Evolutionary conservation across 352 stramenopile genomes (phyloP).

Genomic region (Detonula confervacea): DNA sequence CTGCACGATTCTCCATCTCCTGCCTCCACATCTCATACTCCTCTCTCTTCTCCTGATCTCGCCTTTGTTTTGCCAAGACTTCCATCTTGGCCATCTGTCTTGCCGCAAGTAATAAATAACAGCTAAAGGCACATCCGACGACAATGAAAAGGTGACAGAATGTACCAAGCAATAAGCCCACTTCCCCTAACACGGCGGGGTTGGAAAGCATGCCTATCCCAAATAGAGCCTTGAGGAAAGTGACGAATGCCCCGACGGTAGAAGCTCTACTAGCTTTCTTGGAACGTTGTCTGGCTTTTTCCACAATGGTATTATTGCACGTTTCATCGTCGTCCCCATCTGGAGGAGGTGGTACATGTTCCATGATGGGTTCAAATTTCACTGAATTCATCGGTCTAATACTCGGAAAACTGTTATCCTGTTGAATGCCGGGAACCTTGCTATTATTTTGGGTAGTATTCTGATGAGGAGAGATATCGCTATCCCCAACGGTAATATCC

Average conservation of each 20-base stretch:
- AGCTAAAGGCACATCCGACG: conserved; percentile 54
- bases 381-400: background rate
- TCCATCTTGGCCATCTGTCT: conserved; percentile 52
- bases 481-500: conserved; percentile 4
- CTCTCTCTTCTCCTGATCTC: conserved; percentile 21
- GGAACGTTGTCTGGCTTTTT: conserved; percentile 35
- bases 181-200: conserved; percentile 51
- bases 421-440: background rate
- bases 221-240: conserved; percentile 64
- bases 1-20: conserved; percentile 14
- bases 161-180: conserved; percentile 54
- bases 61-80: conserved; percentile 19
- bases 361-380: background rate
- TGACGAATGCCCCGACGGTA: conserved; percentile 58
- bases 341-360: background rate
- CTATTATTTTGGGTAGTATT: background rate
- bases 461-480: background rate
- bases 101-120: conserved; percentile 58
- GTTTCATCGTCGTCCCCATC: conserved; percentile 37
- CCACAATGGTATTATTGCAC: conserved; percentile 46
- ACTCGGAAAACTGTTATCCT: background rate
- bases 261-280: conserved; percentile 47
- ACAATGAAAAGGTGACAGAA: conserved; percentile 64
- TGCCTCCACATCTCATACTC: conserved; percentile 27
- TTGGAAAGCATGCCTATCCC: conserved; percentile 62